phyloP scores from a whole-genome alignment of 1,284 basidiomycete species.

The Apiotrichum gamsii region DNA sequence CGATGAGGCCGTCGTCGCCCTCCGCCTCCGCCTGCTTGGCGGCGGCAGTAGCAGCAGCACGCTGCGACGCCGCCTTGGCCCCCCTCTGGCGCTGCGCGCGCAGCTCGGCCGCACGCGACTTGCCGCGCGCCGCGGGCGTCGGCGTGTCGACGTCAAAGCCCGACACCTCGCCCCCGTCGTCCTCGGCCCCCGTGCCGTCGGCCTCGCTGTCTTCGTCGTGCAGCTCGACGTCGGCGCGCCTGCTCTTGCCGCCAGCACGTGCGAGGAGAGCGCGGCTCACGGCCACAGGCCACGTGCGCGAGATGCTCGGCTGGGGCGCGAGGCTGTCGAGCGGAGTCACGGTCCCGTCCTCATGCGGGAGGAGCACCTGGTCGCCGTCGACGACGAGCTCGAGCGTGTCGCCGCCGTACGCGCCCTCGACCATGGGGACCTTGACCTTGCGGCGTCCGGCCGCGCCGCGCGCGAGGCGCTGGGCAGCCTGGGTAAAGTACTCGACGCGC shows the following conservation, averaged over 20 bases:
- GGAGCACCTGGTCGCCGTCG: slow-evolving; percentile 37
- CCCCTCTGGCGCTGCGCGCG: slow-evolving; percentile 7
- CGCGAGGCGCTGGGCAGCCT: slow-evolving; percentile 60
- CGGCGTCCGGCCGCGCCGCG: slow-evolving; percentile 52
- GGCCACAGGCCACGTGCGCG: slow-evolving; percentile 39
- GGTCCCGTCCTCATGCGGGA: slow-evolving; percentile 41
- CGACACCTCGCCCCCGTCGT: background rate
- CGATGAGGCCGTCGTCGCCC: background rate
- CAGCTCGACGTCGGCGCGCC: slow-evolving; percentile 10
- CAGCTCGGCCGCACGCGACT: slow-evolving; percentile 17
- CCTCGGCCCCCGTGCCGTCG: slow-evolving; percentile 7
- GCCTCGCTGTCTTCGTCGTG: slow-evolving; percentile 13
- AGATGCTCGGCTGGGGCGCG: slow-evolving; percentile 28
- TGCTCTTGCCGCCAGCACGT: slow-evolving; percentile 16
- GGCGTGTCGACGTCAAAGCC: slow-evolving; percentile 1
- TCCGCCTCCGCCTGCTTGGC: background rate
- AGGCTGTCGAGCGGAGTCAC: slow-evolving; percentile 37
- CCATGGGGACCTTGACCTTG: slow-evolving; percentile 45
- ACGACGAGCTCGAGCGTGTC: slow-evolving; percentile 44
- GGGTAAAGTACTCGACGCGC: slow-evolving; percentile 61
- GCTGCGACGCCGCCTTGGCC: background rate
- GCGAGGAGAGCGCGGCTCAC: slow-evolving; percentile 15
- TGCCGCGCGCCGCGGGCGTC: background rate
- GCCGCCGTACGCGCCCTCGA: slow-evolving; percentile 33
- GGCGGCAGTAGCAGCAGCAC: too few species aligned